Base-by-base conservation (phyloP, 257 asterid species). In the Scutellaria galericulata region DNA sequence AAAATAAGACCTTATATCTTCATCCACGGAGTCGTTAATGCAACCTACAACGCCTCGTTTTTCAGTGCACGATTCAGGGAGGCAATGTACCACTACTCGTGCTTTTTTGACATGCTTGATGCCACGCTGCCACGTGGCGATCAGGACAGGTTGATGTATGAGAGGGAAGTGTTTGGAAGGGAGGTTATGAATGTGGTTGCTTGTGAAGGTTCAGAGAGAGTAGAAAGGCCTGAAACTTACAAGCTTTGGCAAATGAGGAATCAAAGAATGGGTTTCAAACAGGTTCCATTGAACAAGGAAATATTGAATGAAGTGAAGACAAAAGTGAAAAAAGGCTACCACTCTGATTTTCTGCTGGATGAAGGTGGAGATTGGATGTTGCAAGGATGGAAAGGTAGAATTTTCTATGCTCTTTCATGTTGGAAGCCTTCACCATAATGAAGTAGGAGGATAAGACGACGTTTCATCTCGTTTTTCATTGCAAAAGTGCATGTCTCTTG, bases 321-420 rank as follows among this genome's bases (percentile, higher is more conserved):
- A 12, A 80, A 81, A 45, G 79, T 77, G 70, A 61, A 31, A 24
- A 65, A 31, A n/a, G 82, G 48, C 53, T 83, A 86, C 74, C 88
- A 86, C 64, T 54, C 1, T 5, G 83, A 80, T 48, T 87, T 87
- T 14, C 13, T 81, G 74, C 18, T 87, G 79, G 92, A 83, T 1
- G 88, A 77, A 31, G 90, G 85, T 64, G 15, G 83, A 1, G 82
- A 78, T 9, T 87, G 92, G 92, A 46, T 87, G 86, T 64, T 87
- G 75, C 92, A 87, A 39, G 92, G 92, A 7, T 87, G 90, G 92
- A 87, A 83, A 58, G 92, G 92, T 0, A 76, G 86, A 48, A 84
- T 85, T 13, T 54, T 87, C 80, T 75, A 85, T 44, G 89, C 85
- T 42, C 87, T 85, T 37, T 87, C 92, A 0, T 83, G 80, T 70